Percentiles rank a stretch among this genome's conserved stretches.
These are phyloP conservation scores for Chaetomiaceae sp. DNA, from an alignment of 2,329 filamentous ascomycete genomes.

Conservation along the genomic window DNA sequence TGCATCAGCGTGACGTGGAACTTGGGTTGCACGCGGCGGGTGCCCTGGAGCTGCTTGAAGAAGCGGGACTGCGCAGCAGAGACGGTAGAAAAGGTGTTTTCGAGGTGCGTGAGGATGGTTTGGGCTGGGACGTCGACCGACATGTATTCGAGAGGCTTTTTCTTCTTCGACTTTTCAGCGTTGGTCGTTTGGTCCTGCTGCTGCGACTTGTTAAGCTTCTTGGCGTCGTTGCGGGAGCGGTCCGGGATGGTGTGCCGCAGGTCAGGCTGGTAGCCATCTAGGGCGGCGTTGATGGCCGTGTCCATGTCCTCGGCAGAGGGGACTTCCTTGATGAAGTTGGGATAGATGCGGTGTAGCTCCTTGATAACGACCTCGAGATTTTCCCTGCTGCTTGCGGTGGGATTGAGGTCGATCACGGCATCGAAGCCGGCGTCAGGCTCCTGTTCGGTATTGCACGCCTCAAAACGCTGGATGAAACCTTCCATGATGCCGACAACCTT, in stretches of 20 bases:
- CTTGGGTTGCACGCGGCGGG: slow-evolving; percentile 69
- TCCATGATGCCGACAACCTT: slow-evolving; percentile 93
- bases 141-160: slow-evolving; percentile 53
- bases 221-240: slow-evolving; percentile 37
- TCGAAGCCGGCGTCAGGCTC: slow-evolving; percentile 81
- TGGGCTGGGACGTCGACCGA: slow-evolving; percentile 42
- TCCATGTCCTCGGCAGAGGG: slow-evolving; percentile 73
- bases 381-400: slow-evolving; percentile 67
- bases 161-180: slow-evolving; percentile 35
- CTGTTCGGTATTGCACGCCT: slow-evolving; percentile 62
- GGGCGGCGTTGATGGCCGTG: slow-evolving; percentile 67
- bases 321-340: slow-evolving; percentile 65
- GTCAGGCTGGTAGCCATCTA: slow-evolving; percentile 72
- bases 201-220: slow-evolving; percentile 32
- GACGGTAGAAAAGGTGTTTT: slow-evolving; percentile 61
- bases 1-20: slow-evolving; percentile 97
- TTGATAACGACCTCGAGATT: slow-evolving; percentile 79
- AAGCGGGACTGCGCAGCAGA: slow-evolving; percentile 54
- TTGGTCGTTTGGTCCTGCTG: slow-evolving; percentile 33
- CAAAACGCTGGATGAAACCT: slow-evolving; percentile 81
- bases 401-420: slow-evolving; percentile 77
- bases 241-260: slow-evolving; percentile 70
- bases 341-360: slow-evolving; percentile 70
- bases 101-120: slow-evolving; percentile 52
- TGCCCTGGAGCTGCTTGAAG: slow-evolving; percentile 69